Percentiles rank a stretch among this genome's conserved stretches.
phyloP scores from a whole-genome alignment of 2,329 filamentous ascomycete genomes.

The Phyllosticta citriasiana region DNA sequence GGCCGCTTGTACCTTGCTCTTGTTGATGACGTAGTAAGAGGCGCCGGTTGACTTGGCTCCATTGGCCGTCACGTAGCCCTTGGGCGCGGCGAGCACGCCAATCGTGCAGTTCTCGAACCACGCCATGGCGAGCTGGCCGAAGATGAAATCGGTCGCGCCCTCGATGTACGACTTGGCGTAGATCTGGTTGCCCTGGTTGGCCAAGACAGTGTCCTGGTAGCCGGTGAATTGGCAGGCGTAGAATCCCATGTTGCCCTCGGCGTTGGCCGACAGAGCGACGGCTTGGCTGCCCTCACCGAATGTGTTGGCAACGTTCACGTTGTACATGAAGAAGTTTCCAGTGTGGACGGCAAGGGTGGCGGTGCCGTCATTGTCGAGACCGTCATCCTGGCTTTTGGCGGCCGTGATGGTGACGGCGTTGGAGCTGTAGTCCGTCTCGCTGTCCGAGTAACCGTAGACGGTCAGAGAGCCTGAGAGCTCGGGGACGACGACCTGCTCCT shows the following conservation, averaged over 20 bases:
- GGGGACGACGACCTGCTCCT: slow-evolving; percentile 46
- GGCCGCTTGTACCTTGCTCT: slow-evolving; percentile 33
- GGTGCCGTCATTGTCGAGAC: slow-evolving; percentile 40
- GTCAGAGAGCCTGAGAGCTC: slow-evolving; percentile 37
- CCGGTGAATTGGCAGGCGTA: slow-evolving; percentile 45
- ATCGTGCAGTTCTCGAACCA: slow-evolving; percentile 34
- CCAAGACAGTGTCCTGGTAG: slow-evolving; percentile 41
- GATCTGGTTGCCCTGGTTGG: slow-evolving; percentile 31
- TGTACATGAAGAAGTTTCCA: slow-evolving; percentile 46
- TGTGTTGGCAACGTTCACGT: slow-evolving; percentile 45
- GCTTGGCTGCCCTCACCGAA: slow-evolving; percentile 27
- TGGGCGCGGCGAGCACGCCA: background rate
- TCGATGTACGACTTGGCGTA: slow-evolving; percentile 46
- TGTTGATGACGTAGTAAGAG: slow-evolving; percentile 44
- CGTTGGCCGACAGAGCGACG: slow-evolving; percentile 42
- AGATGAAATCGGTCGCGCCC: slow-evolving; percentile 50
- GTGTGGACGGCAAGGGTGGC: slow-evolving; percentile 36
- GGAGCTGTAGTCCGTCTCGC: slow-evolving; percentile 35
- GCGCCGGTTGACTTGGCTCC: slow-evolving; percentile 16
- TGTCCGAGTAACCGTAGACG: slow-evolving; percentile 49
- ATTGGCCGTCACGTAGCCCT: slow-evolving; percentile 18
- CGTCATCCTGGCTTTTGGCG: slow-evolving; percentile 26
- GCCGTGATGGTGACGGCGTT: slow-evolving; percentile 47
- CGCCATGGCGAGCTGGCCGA: slow-evolving; percentile 38
- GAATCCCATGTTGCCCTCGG: slow-evolving; percentile 38